phyloP scores from a whole-genome alignment of 192 early-diverging fungal species.

The Gaertneriomyces sp. region DNA sequence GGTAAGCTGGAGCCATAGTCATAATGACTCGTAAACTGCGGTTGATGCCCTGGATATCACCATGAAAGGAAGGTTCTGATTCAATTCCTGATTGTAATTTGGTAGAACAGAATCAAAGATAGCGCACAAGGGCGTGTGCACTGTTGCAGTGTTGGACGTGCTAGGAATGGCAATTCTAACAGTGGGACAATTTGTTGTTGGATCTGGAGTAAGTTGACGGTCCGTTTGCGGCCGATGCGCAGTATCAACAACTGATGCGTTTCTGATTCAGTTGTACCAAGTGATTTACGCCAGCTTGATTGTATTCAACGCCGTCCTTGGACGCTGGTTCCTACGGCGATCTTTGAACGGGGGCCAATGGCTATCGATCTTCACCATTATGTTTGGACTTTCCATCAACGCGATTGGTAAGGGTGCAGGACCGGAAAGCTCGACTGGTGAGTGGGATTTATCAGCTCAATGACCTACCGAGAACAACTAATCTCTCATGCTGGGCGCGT shows the following conservation, averaged over 20 bases:
- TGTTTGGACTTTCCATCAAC: slow-evolving; percentile 37
- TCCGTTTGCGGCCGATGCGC: neutral
- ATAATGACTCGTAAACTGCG: neutral
- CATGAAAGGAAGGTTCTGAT: neutral
- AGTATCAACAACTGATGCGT: slow-evolving; percentile 1
- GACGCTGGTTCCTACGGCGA: slow-evolving; percentile 24
- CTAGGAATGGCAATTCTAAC: slow-evolving; percentile 30
- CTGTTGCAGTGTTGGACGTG: slow-evolving; percentile 29
- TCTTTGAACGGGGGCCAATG: slow-evolving; percentile 26
- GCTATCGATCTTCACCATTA: slow-evolving; percentile 36
- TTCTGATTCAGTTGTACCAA: slow-evolving; percentile 23
- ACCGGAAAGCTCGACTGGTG: neutral
- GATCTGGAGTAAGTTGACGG: slow-evolving; percentile 27
- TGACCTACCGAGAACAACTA: too few species aligned
- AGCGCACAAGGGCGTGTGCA: slow-evolving; percentile 11
- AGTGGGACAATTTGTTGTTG: slow-evolving; percentile 32
- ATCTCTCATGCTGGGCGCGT: slow-evolving; percentile 5
- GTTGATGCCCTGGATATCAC: neutral
- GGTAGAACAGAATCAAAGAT: slow-evolving; percentile 11
- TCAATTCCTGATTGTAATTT: neutral
- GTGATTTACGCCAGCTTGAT: slow-evolving; percentile 44
- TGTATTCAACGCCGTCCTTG: slow-evolving; percentile 39
- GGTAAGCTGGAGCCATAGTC: neutral
- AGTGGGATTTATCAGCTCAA: slow-evolving; percentile 8
- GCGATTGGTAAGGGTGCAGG: slow-evolving; percentile 12